A percentile compares a stretch with the other conserved stretches of the same genome.
phyloP scores from a whole-genome alignment of 1,139 yeast species.

The Debaryomycetaceae sp. region DNA sequence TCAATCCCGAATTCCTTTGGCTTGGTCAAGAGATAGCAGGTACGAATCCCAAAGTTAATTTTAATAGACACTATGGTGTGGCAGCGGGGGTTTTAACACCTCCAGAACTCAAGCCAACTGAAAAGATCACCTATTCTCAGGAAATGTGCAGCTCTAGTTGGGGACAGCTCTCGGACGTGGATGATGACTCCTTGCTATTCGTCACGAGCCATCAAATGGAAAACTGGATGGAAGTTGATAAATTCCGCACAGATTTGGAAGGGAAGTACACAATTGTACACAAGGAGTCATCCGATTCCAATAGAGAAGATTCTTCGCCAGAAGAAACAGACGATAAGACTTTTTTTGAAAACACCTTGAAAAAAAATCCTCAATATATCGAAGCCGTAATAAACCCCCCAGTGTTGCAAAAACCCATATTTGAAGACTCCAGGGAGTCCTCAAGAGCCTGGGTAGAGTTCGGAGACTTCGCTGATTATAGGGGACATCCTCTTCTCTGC shows the following conservation, averaged over 20 bases:
- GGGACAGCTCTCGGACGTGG: conserved; percentile 30
- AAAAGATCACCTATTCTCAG: conserved; percentile 18
- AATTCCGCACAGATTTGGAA: conserved; percentile 13
- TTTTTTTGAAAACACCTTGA: conserved; percentile 10
- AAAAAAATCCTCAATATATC: conserved; percentile 19
- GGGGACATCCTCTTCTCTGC: conserved; percentile 31
- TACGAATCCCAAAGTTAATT: conserved; percentile 14
- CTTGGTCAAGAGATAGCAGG: conserved; percentile 35
- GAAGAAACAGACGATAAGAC: conserved; percentile 8
- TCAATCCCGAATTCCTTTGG: conserved; percentile 31
- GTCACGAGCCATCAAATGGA: conserved; percentile 36
- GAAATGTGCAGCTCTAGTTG: conserved; percentile 41
- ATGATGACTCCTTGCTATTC: conserved; percentile 24
- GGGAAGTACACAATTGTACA: conserved; percentile 12
- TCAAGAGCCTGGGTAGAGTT: conserved; percentile 22
- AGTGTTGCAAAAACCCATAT: conserved; percentile 12
- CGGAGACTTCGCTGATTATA: conserved; percentile 13
- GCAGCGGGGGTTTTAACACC: conserved; percentile 36
- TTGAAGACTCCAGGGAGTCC: conserved; percentile 21
- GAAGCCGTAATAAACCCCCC: conserved; percentile 23
- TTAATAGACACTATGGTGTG: conserved; percentile 26
- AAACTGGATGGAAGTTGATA: conserved; percentile 19
- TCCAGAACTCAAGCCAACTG: conserved; percentile 15
- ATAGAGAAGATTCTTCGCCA: conserved; percentile 4
- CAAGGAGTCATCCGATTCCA: neutral